These are phyloP conservation scores for Podospora comata DNA, from an alignment of 495 filamentous ascomycete genomes.

Conservation along the genomic window DNA sequence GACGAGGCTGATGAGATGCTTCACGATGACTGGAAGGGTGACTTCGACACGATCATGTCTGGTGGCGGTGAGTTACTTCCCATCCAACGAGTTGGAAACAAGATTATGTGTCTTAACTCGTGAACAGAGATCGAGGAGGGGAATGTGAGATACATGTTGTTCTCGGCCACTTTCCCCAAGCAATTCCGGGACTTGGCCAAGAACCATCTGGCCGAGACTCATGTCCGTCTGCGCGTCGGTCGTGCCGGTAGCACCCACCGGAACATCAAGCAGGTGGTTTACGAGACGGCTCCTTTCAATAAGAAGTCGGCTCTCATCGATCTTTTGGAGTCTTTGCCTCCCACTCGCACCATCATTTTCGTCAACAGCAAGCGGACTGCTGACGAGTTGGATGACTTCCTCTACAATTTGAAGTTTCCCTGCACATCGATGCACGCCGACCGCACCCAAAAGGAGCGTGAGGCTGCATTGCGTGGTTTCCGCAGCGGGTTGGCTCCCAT, in stretches of 20 bases:
- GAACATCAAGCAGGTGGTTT: slow-evolving; percentile 75
- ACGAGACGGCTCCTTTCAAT: slow-evolving; percentile 55
- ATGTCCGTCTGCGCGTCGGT: slow-evolving; percentile 78
- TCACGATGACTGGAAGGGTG: slow-evolving; percentile 65
- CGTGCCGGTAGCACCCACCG: slow-evolving; percentile 73
- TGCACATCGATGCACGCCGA: slow-evolving; percentile 82
- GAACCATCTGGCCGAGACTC: slow-evolving; percentile 64
- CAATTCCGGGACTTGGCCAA: slow-evolving; percentile 69
- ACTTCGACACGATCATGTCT: slow-evolving; percentile 66
- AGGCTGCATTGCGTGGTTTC: slow-evolving; percentile 89
- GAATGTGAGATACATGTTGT: slow-evolving; percentile 80
- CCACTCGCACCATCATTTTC: slow-evolving; percentile 85
- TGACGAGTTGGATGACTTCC: slow-evolving; percentile 80
- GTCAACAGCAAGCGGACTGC: slow-evolving; percentile 73
- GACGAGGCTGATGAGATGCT: slow-evolving; percentile 97
- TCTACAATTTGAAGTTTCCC: slow-evolving; percentile 76
- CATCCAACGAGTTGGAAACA: not conserved
- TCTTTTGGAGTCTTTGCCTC: slow-evolving; percentile 62
- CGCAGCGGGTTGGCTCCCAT: slow-evolving; percentile 69
- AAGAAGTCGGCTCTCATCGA: slow-evolving; percentile 74
- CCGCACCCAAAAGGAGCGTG: slow-evolving; percentile 86
- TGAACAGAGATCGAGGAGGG: slow-evolving; percentile 71
- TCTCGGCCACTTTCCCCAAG: slow-evolving; percentile 89
- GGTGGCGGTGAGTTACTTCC: slow-evolving; percentile 62
- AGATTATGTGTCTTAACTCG: slow-evolving; percentile 14